phyloP scores from a whole-genome alignment of 2,329 filamentous ascomycete genomes.

The Epicoccum nigrum region DNA sequence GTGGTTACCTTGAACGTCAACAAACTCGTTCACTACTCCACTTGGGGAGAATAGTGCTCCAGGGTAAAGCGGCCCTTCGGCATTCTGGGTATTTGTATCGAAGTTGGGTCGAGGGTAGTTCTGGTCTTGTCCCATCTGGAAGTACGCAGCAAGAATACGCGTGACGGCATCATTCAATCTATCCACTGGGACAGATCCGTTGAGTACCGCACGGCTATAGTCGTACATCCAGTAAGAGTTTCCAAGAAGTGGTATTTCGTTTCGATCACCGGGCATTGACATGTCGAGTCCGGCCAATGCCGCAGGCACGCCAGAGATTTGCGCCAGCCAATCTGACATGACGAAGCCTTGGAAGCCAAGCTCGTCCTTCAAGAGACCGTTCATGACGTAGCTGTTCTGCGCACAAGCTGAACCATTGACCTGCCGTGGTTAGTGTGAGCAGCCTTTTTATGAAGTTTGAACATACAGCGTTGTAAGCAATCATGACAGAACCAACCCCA shows the following conservation, averaged over 20 bases:
- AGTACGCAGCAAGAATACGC: slow-evolving; percentile 86
- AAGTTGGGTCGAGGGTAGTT: slow-evolving; percentile 53
- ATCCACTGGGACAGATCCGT: slow-evolving; percentile 80
- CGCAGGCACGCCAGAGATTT: slow-evolving; percentile 78
- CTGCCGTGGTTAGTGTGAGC: slow-evolving; percentile 21
- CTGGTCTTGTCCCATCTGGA: slow-evolving; percentile 57
- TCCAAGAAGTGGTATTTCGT: slow-evolving; percentile 52
- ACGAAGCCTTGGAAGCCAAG: slow-evolving; percentile 86
- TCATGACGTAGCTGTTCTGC: slow-evolving; percentile 80
- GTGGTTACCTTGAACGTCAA: slow-evolving; percentile 63
- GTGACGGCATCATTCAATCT: slow-evolving; percentile 88
- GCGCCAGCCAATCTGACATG: slow-evolving; percentile 89
- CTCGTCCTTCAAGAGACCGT: slow-evolving; percentile 84
- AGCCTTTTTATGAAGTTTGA: neutral
- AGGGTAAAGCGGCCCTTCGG: slow-evolving; percentile 45
- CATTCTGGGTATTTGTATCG: slow-evolving; percentile 43
- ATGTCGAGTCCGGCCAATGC: slow-evolving; percentile 85
- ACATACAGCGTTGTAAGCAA: slow-evolving; percentile 66
- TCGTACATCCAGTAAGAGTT: slow-evolving; percentile 72
- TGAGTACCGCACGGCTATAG: slow-evolving; percentile 77
- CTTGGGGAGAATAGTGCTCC: slow-evolving; percentile 59
- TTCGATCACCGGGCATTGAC: slow-evolving; percentile 74
- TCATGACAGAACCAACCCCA: slow-evolving; percentile 83
- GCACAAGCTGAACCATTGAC: slow-evolving; percentile 63
- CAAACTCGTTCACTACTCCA: slow-evolving; percentile 72